Percentiles rank a stretch among this genome's conserved stretches.
Evolutionary conservation across 352 stramenopile species (phyloP).

Genomic region (Phytophthora pluvialis): DNA sequence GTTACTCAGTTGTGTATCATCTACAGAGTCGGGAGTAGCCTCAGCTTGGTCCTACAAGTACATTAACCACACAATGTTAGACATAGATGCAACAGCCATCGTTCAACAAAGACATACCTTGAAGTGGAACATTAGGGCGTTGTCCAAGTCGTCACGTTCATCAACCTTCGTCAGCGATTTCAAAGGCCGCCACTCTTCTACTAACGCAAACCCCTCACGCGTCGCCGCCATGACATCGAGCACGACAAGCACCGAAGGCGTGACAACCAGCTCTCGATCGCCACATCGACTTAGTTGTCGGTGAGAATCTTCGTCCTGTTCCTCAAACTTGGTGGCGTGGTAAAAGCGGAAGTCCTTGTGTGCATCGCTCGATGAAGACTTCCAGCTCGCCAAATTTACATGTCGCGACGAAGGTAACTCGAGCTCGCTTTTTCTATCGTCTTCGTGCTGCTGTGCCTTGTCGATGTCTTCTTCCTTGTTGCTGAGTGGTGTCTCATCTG

Average conservation of each 20-base stretch:
- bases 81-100: neutral
- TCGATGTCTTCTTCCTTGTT: slow-evolving; percentile 24
- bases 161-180: slow-evolving; percentile 63
- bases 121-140: slow-evolving; percentile 80
- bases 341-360: slow-evolving; percentile 64
- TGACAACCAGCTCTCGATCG: slow-evolving; percentile 77
- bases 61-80: slow-evolving; percentile 1
- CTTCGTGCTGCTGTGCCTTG: slow-evolving; percentile 13
- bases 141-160: slow-evolving; percentile 58
- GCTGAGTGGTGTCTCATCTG: slow-evolving; percentile 18
- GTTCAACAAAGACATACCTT: slow-evolving; percentile 46
- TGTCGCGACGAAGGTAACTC: slow-evolving; percentile 27
- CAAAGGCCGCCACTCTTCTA: slow-evolving; percentile 68
- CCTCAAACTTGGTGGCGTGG: slow-evolving; percentile 43
- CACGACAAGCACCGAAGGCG: slow-evolving; percentile 51
- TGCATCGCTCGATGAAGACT: slow-evolving; percentile 35
- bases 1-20: slow-evolving; percentile 11
- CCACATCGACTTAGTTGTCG: slow-evolving; percentile 44
- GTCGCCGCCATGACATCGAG: slow-evolving; percentile 51
- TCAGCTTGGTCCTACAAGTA: slow-evolving; percentile 14
- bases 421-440: slow-evolving; percentile 19
- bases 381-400: slow-evolving; percentile 59
- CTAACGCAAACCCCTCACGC: slow-evolving; percentile 53
- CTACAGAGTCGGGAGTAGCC: neutral
- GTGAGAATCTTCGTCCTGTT: slow-evolving; percentile 28